Evolutionary conservation across 768 basidiomycete genomes (phyloP), one percentile per base, ranked within the genome.

Genomic region (Aureoboletus auriporus): DNA sequence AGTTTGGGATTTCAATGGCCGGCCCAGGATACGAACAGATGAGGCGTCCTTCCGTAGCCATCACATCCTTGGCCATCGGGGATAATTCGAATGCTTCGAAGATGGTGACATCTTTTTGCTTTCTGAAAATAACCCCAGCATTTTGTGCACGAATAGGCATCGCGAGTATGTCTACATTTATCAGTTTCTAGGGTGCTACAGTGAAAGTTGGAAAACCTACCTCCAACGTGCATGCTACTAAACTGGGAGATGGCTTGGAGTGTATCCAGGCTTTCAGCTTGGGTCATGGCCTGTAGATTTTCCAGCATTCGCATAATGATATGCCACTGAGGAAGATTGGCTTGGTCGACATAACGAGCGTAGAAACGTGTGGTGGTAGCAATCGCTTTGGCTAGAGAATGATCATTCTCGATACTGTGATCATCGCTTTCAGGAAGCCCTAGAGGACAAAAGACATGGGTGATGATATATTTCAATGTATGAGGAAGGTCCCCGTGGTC

Each of bases 61-160:
- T 73, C 34, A 79, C 66, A 0, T 48, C 50, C 8, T 41, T 48
- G 3, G 66, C 58, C 10, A 51, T 49, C 0, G 75, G 70, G 6
- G 73, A 73, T 5, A 69, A 68, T 50, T 79, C 74, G 42, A 80
- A 79, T 10, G 60, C 20, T 23, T 43, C 42, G 14, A 43, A 43
- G 13, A 43, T n/a, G 14, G 42, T 34, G 20, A n/a, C 10, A 11
- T 13, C 60, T 51, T 51, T 20, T 8, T 49, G 29, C 42, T 58
- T 60, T 39, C 69, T 64, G 11, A 75, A 49, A 10, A 79, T 59
- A 1, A 80, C 44, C n/a, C 63, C 75, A 0, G 78, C 75, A 40
- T 80, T 80, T 48, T 79, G 78, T 2, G 68, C 66, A 8, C 64
- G 62, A 23, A 80, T 64, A 8, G 66, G 62, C 34, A 77, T 62